Base-by-base conservation (phyloP, 2,329 filamentous ascomycete genomes). In the Alternaria triticina region DNA sequence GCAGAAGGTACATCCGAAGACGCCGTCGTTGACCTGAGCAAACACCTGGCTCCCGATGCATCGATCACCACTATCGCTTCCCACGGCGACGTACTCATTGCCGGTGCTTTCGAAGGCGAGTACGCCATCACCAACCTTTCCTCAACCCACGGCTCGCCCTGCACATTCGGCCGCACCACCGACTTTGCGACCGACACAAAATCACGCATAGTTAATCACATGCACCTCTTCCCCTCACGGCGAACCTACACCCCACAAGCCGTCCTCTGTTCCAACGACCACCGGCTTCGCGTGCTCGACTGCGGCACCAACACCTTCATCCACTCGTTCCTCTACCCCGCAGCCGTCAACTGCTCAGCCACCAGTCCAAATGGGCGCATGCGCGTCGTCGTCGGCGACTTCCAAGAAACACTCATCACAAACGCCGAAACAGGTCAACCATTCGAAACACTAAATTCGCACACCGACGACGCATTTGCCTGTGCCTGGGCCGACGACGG, bases 401-500 rank as follows among this genome's bases (percentile, higher is more conserved):
- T 85, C 62, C 81, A 83, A 60, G 84, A 90, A 43, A 88, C 90
- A 0, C 81, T 90, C 54, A 91, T 95, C 72, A 86, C 88, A 13
- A 87, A 92, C 65, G 88, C 91, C 11, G 90, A 92, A 59, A 88
- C 86, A 12, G 89, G 90, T 13, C 81, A 81, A 85, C 62, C 83
- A 82, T 59, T 84, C 86, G 66, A 90, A 68, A 80, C 82, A 25
- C 85, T 94, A 2, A 78, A 82, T 5, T 89, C 90, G 3, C 91
- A 93, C 73, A 83, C 83, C 13, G 91, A 94, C 73, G 91, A 86
- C 69, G 90, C 89, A 2, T 95, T 94, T 72, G 88, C 91, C 2
- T 93, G 90, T 72, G 91, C 90, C 68, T 95, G 92, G 92, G 90
- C 91, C 17, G 88, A 91, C 57, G 90, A 94, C 74, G 91, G 91